Evolutionary conservation across 352 stramenopile species (phyloP).

Genomic region (Thalassiosira allenii): DNA sequence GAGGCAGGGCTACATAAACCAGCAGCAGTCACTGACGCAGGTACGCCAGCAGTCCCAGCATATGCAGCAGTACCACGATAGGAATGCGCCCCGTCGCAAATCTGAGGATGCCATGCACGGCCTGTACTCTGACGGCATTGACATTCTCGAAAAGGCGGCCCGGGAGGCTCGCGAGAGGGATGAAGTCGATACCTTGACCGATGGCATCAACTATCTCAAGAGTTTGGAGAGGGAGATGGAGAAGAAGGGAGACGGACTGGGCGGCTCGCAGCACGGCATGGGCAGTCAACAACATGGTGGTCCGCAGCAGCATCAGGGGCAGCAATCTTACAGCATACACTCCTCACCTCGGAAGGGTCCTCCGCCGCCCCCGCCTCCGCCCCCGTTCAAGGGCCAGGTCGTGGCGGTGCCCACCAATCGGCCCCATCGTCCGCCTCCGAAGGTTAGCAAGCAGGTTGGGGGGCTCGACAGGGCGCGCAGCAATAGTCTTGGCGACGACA

Average conservation of each 20-base stretch:
- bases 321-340: too few species aligned
- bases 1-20: background rate
- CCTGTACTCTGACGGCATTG: constrained; percentile 27
- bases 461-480: background rate
- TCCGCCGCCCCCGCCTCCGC: constrained; percentile 9
- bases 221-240: constrained; percentile 27
- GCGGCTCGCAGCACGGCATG: background rate
- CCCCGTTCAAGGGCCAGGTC: too few species aligned
- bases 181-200: constrained; percentile 35
- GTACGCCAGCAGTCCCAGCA: background rate
- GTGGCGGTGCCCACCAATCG: background rate
- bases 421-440: background rate
- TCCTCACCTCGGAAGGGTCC: constrained; percentile 7
- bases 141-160: constrained; percentile 34
- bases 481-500: constrained; percentile 1
- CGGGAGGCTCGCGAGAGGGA: constrained; percentile 29
- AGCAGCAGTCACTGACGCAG: constrained; percentile 4
- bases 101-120: background rate
- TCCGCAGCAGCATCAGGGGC: too few species aligned
- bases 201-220: constrained; percentile 39
- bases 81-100: background rate
- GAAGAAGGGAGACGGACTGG: constrained; percentile 11
- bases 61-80: background rate
- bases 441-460: background rate
- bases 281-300: too few species aligned